Base-by-base conservation (phyloP, 495 filamentous ascomycete genomes). In the Pseudoneurospora amorphoporcata region DNA sequence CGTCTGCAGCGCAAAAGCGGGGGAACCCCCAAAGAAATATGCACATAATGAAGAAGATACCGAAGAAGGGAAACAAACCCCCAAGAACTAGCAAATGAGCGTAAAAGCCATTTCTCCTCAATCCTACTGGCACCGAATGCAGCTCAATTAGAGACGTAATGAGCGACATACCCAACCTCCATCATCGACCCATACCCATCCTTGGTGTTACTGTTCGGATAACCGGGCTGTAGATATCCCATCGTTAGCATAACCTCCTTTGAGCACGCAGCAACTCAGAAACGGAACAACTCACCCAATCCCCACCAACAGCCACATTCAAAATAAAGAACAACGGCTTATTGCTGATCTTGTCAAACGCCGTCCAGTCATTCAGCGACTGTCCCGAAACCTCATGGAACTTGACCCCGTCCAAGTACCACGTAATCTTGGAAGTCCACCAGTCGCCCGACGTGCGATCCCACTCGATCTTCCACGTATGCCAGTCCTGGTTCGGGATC, bases 271-370 rank as follows among this genome's bases (percentile, higher is more conserved):
- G 35, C 1, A 37, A 23, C 23, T 23, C 5, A 37, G 35, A 37
- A 37, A 37, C 35, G 23, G 23, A 23, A 53, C 19, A 71, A 81
- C 83, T 75, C 75, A 85, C 84, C 81, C 83, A 87, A 70, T 74
- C 71, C 1, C 85, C 86, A 8, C 86, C 85, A 68, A 87, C 84
- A 4, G 86, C 86, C 1, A 87, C 83, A 69, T 87, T 87, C 37
- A 87, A 74, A 65, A 84, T 84, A 42, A 87, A 80, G 72, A 79
- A 87, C 70, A 84, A 73, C 0, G 82, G 79, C 39, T 71, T 77
- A 5, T 78, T 74, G 0, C 81, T 79, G 39, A 87, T 70, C 42
- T 75, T 76, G 41, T 72, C 75, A 84, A 84, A 87, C 32, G 82
- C 81, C 7, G 19, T 61, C 71, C 76, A 58, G 74, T 83, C 76